Base-by-base conservation (phyloP, 164 flowering plant species). In the Brasenia schreberi region DNA sequence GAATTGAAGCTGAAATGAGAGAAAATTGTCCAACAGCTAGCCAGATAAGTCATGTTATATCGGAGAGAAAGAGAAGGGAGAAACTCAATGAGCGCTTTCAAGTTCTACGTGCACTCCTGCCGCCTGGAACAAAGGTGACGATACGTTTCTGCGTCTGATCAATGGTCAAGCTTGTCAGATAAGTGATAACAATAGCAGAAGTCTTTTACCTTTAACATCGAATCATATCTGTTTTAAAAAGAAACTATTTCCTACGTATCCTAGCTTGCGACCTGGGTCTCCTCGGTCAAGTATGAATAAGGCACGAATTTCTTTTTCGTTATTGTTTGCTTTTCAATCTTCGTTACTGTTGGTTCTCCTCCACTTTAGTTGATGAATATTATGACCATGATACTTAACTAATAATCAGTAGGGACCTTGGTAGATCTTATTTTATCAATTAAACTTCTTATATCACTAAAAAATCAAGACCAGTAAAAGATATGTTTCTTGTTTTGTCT, bases 11-110 rank as follows among this genome's bases (percentile, higher is more conserved):
- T 58, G 72, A 67, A 19, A 23, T 68, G 9, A 79, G 72, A 6
- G 77, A 19, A 33, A 68, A 68, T 33, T 79, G 79, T 0, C 89
- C 87, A 1, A 72, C 82, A 0, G 74, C 43, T 65, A 77, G 77
- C 18, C 93, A 85, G 64, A 44, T 87, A 68, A 87, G 86, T 19
- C 98, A 94, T 73, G 83, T 85, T 86, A 83, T 94, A 62, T 80
- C 93, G 0, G 98, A 94, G 77, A 74, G 97, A 14, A 87, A 77
- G 64, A 69, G 98, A 43, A 74, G 97, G 12, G 95, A 86, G 73
- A 94, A 89, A 67, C 82, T 89, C 59, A 94, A 91, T 63, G 95
- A 89, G 33, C 82, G 82, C 78, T 89, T 91, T 68, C 83, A 78
- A 19, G 81, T 83, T 19, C 73, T 94, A 69, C 80, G 84, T 75